Evolutionary conservation across 2,329 filamentous ascomycete genomes (phyloP).

Genomic region (Leptodontidium sp.): DNA sequence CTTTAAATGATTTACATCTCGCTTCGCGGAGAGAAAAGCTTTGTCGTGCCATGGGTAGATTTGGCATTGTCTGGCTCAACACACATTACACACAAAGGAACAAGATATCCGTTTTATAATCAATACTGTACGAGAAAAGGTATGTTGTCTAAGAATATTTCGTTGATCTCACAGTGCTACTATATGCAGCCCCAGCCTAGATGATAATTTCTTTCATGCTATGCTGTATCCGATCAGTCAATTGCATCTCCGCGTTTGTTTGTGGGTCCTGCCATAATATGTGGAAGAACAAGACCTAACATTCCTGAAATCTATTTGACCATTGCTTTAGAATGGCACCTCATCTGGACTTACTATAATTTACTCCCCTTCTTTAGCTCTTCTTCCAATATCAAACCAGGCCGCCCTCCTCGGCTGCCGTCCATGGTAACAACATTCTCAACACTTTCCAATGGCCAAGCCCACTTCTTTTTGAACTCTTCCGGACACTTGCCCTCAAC

Average conservation of each 20-base stretch:
- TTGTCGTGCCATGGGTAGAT: too few relatives aligned
- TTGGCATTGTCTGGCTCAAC: too few relatives aligned
- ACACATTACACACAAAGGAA: too few relatives aligned
- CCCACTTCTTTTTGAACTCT: slow-evolving; percentile 62
- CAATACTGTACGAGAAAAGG: too few relatives aligned
- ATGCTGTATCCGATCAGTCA: too few relatives aligned
- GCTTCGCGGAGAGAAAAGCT: too few relatives aligned
- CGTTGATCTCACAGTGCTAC: not conserved
- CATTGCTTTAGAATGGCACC: not conserved
- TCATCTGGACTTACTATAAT: slow-evolving; percentile 1
- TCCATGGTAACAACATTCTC: slow-evolving; percentile 43
- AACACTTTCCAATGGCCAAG: slow-evolving; percentile 53
- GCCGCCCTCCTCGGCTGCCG: slow-evolving; percentile 43
- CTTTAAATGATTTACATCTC: too few relatives aligned
- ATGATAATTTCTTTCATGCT: too few relatives aligned
- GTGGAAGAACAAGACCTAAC: not conserved
- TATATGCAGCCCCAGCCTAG: too few relatives aligned
- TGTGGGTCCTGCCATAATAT: too few relatives aligned
- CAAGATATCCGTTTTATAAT: too few relatives aligned
- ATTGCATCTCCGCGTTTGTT: too few relatives aligned
- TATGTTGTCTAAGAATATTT: not conserved
- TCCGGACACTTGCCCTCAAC: slow-evolving; percentile 49
- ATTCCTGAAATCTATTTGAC: not conserved
- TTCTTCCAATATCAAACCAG: slow-evolving; percentile 40
- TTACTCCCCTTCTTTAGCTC: slow-evolving; percentile 39